Evolutionary conservation across 2,329 filamentous ascomycete genomes (phyloP), one percentile per base, ranked within the genome.

Genomic region (Phaeosphaeria sp.): DNA sequence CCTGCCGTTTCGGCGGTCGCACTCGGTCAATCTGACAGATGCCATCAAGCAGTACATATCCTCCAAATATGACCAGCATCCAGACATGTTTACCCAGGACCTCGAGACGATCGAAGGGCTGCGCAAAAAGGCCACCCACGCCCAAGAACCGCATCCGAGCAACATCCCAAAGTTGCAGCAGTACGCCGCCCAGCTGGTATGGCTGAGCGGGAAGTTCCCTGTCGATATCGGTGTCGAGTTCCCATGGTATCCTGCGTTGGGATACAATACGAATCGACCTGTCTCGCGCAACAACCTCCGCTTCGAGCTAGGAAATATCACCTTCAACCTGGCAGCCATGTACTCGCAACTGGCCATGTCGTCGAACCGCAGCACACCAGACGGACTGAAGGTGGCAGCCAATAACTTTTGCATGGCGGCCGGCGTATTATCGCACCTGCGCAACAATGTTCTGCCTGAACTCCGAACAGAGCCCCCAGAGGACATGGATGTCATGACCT

Each of bases 1-100:
- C 75, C 84, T 97, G 61, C 93, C 94, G 8, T 98, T 98, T 79
- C 92, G 94, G 69, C 91, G 89, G 74, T 94, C 93, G 51, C 88
- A 91, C 63, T 85, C 89, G 56, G 83, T 97, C 42, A 90, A 90
- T 57, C 85, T 98, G 60, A 90, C 91, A 54, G 84, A 87, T 60
- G 91, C 93, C 49, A 93, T 99, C 75, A 92, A 91, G 64, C 89
- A 95, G 75, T 98, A 99, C 81, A 98, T 99, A 73, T 96, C 93
- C 60, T 90, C 88, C 78, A 97, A 98, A 84, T 98, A 98, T 89
- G 94, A 98, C 78, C 95, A 99, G 77, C 94, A 97, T 75, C 94
- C 95, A 33, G 93, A 97, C 78, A 96, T 97, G 90, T 99, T 99
- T 79, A 87, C 88, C 62, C 86, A 91, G 63, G 95, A 99, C 80